phyloP scores from a whole-genome alignment of 345 rosid genomes.

The Syzygium jambos region DNA sequence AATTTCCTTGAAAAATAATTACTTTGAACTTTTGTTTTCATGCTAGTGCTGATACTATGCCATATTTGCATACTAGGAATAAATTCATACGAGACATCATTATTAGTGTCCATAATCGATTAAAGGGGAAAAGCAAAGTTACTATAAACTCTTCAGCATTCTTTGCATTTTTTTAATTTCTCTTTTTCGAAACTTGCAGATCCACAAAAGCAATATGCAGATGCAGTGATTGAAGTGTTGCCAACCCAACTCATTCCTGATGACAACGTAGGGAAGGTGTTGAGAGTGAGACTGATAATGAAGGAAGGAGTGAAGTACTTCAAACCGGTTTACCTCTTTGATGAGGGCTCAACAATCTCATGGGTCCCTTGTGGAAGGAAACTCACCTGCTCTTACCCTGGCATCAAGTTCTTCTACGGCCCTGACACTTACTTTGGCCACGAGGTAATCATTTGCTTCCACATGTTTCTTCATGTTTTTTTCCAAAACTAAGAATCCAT shows the following conservation, averaged over 20 bases:
- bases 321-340: slow-evolving; percentile 85
- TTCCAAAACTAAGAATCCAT: not conserved
- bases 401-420: slow-evolving; percentile 79
- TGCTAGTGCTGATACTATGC: not conserved
- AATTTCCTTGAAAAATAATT: not conserved
- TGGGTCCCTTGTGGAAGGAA: slow-evolving; percentile 99
- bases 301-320: slow-evolving; percentile 85
- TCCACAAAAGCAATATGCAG: slow-evolving; percentile 92
- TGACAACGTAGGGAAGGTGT: slow-evolving; percentile 87
- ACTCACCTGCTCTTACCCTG: slow-evolving; percentile 99
- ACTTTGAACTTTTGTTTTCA: not conserved
- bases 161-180: not conserved
- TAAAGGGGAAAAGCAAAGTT: not conserved
- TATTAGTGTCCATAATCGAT: not conserved
- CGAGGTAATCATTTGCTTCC: slow-evolving; percentile 40
- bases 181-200: slow-evolving; percentile 33
- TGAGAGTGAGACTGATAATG: slow-evolving; percentile 89
- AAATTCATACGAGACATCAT: not conserved
- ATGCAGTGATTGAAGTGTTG: slow-evolving; percentile 89
- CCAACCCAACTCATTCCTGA: slow-evolving; percentile 85
- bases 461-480: not conserved
- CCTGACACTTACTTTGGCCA: slow-evolving; percentile 72
- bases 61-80: not conserved
- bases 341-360: slow-evolving; percentile 84
- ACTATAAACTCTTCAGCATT: not conserved